Base-by-base conservation (phyloP, 495 filamentous ascomycete species). In the Xylaria venustula region DNA sequence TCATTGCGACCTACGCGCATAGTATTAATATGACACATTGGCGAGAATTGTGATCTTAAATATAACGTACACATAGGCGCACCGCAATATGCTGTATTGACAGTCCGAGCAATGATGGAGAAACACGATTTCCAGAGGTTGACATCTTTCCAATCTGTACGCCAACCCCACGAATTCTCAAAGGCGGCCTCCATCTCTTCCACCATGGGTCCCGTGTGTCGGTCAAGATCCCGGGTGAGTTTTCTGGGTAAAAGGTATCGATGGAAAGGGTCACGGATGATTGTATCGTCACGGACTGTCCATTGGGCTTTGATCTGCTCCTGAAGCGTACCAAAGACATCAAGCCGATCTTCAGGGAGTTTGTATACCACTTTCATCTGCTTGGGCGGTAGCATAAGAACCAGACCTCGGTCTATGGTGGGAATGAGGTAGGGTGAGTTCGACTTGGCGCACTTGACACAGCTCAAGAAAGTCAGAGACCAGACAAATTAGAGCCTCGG, bases 291-390 rank as follows among this genome's bases (percentile, higher is more conserved):
- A 8, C 53, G 17, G 17, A 58, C 34, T 1, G 60, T 63, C 4
- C 28, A 63, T 34, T 45, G 37, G 12, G 45, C 30, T 42, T 58
- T 53, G 37, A 63, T 56, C 23, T 40, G 34, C 26, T 50, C 42
- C 25, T 63, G 45, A 28, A 50, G 60, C 32, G 60, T 63, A 11
- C 37, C 28, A 28, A 50, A 51, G 1, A 63, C 53, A 58, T 63
- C 60, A 4, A 63, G 53, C n/a, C 22, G 30, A 9, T 51, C 54
- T 50, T 57, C 52, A 26, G 60, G 60, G 1, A 63, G 53, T 34
- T 54, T 50, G 20, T 51, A 41, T 19, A 63, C 2, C 8, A 32
- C 26, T 46, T 58, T 63, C 19, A 63, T 45, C 32, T 63, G 53
- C n/a, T 28, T 15, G 1, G 42, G 17, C 3, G 60, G 53, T 11